A percentile compares a stretch with the other conserved stretches of the same genome.
These are phyloP conservation scores for Thielaviopsis punctulata DNA, from an alignment of 2,329 filamentous ascomycete species.

Conservation along the genomic window DNA sequence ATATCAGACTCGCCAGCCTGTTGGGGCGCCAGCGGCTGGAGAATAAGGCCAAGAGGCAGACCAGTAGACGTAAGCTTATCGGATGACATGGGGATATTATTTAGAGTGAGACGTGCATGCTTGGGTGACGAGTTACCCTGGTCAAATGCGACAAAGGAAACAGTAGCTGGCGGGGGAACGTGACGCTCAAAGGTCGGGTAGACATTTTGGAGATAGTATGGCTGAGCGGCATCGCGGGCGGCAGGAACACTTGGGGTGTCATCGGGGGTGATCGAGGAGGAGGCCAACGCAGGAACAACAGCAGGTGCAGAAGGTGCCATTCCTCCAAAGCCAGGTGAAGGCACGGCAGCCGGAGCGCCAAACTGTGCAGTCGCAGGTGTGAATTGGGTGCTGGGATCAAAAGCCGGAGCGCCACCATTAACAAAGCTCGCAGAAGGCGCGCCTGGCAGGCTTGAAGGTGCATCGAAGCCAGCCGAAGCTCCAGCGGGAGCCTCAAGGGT, in stretches of 20 bases:
- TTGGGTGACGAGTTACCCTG: constrained; percentile 96
- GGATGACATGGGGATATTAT: constrained; percentile 71
- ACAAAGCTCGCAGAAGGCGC: constrained; percentile 3
- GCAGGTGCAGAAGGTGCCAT: constrained; percentile 15
- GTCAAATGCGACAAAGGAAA: constrained; percentile 85
- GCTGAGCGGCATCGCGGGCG: constrained; percentile 65
- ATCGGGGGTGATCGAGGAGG: constrained; percentile 60
- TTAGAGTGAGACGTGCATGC: constrained; percentile 77
- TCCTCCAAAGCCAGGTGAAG: constrained; percentile 26
- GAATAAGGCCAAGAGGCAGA: constrained; percentile 67
- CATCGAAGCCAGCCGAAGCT: constrained; percentile 52
- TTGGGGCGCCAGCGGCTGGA: constrained; percentile 74
- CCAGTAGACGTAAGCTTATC: constrained; percentile 69
- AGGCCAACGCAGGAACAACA: constrained; percentile 18
- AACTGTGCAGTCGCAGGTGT: constrained; percentile 15
- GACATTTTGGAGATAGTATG: constrained; percentile 70
- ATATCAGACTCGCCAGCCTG: constrained; percentile 75
- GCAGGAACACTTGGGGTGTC: constrained; percentile 82
- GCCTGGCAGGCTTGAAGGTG: constrained; percentile 34
- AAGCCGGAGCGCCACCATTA: constrained; percentile 4
- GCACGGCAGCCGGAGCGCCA: constrained; percentile 23
- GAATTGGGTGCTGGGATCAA: constrained; percentile 19
- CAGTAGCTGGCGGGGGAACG: constrained; percentile 69
- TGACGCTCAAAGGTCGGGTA: constrained; percentile 95
- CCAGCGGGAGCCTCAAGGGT: constrained; percentile 52